A percentile compares a stretch with the other conserved stretches of the same genome.
Conservation (phyloP, 352 stramenopile species). For the Phytophthora sansomeana region DNA sequence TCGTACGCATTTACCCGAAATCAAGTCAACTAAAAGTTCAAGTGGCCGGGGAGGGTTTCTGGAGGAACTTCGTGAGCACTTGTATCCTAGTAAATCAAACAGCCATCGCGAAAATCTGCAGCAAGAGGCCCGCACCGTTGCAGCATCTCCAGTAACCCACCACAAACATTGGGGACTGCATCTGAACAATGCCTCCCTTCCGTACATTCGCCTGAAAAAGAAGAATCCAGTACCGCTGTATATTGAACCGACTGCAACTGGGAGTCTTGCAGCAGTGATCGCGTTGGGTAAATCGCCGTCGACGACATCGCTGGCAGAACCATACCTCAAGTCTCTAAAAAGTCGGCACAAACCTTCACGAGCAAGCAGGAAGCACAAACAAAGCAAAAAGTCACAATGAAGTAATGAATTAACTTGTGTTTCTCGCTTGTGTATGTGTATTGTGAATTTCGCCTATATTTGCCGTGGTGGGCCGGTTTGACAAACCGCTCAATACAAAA, state of each 20-base stretch:
- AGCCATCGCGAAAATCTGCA: constrained; percentile 25
- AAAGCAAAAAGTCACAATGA: no score
- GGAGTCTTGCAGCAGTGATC: constrained; percentile 20
- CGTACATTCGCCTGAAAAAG: constrained; percentile 80
- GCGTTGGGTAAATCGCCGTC: constrained; percentile 4
- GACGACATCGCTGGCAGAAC: constrained; percentile 42
- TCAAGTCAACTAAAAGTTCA: constrained; percentile 18
- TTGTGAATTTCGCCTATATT: no score
- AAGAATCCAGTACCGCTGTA: constrained; percentile 43
- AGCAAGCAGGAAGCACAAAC: constrained; percentile 10
- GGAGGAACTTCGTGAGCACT: constrained; percentile 35
- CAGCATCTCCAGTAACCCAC: constrained; percentile 23
- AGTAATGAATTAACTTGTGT: no score
- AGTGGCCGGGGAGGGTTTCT: constrained; percentile 30
- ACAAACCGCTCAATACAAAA: no score
- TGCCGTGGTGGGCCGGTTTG: no score
- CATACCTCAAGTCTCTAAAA: constrained; percentile 85
- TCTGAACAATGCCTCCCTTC: constrained; percentile 63
- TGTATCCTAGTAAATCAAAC: constrained; percentile 30
- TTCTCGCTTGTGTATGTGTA: no score
- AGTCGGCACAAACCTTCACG: constrained; percentile 44
- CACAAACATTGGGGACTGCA: constrained; percentile 65
- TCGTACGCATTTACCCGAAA: constrained; percentile 26
- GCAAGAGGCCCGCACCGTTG: constrained; percentile 11
- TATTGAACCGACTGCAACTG: constrained; percentile 25